Base-by-base conservation (phyloP, 139 green algal genomes). In the Raphidocelis subcapitata region DNA sequence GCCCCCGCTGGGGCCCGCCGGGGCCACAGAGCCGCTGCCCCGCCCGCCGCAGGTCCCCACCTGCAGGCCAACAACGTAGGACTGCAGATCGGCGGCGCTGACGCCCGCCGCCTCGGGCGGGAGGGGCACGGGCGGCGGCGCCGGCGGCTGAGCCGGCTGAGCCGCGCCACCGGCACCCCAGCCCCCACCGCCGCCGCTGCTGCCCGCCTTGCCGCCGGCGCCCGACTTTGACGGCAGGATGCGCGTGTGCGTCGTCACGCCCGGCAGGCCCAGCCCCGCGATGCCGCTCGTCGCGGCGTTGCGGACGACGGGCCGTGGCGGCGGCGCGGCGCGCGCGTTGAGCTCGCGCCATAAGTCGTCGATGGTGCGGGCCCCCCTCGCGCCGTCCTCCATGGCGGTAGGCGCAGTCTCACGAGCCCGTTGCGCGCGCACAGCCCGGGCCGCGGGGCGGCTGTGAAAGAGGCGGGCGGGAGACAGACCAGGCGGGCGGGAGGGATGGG, bases 301-400 rank as follows among this genome's bases (percentile, higher is more conserved):
- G 49, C 41, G 65, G 54, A 36, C 76, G 75, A 18, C 52, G 15
- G 29, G 33, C 5, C 57, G 24, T 15, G 68, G 62, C 24, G 61
- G 60, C 28, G 56, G 23, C 23, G 24, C 67, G 47, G 57, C 33
- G 23, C 33, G 51, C 2, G 81, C 73, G 47, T 90, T 92, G 2
- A 92, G 72, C 79, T 89, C 81, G 54, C 71, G 75, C 87, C 84
- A 92, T 5, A 92, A 85, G 47, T 90, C 84, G 16, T 88, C 84
- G 4, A 90, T 67, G 16, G 72, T 49, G 8, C 41, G 41, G 8
- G 8, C 12, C 8, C 8, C 8, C 41, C 12, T 49, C 8, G 41
- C 41, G 41, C 41, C 41, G n/a, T n/a, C n/a, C 41, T 49, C 41
- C 41, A 49, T 49, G 41, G 41, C n/a, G n/a, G n/a, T n/a, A n/a